Evolutionary conservation across 108 stramenopile species (phyloP).

Genomic region (Schizochytrium sp.): DNA sequence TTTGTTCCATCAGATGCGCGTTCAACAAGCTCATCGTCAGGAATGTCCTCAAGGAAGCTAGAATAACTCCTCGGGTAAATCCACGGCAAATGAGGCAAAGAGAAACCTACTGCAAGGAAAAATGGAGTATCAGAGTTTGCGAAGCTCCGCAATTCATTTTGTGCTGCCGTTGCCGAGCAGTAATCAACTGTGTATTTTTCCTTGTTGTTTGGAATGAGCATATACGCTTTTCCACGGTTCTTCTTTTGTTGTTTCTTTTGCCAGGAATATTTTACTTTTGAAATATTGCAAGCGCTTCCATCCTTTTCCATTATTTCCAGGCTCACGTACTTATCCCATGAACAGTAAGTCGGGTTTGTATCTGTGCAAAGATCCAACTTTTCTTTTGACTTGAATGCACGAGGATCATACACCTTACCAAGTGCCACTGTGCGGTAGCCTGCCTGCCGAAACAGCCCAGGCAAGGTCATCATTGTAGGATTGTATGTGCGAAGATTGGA

Average conservation of each 20-base stretch:
- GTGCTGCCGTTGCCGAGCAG: conserved; percentile 17
- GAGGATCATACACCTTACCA: conserved; percentile 37
- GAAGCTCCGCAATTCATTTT: background rate
- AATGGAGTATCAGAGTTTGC: conserved; percentile 12
- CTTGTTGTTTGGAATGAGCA: background rate
- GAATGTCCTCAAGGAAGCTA: background rate
- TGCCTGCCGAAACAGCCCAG: background rate
- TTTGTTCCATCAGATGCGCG: background rate
- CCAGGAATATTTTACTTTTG: background rate
- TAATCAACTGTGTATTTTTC: conserved; percentile 1
- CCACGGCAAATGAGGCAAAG: conserved; percentile 34
- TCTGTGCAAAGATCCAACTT: conserved; percentile 34
- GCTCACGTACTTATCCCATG: conserved; percentile 29
- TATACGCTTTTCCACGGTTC: background rate
- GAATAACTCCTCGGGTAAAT: conserved; percentile 4
- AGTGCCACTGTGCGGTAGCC: conserved; percentile 22
- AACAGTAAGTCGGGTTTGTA: background rate
- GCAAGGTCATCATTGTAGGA: conserved; percentile 2
- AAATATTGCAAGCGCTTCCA: background rate
- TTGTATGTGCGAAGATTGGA: background rate
- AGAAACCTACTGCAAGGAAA: conserved; percentile 46
- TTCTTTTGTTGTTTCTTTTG: conserved; percentile 17
- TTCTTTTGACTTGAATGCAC: background rate
- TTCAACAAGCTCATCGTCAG: conserved; percentile 20
- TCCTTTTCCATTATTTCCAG: conserved; percentile 46